Evolutionary conservation across 805 yeast genomes (phyloP).

Genomic region (Metschnikowia drakensbergensis): DNA sequence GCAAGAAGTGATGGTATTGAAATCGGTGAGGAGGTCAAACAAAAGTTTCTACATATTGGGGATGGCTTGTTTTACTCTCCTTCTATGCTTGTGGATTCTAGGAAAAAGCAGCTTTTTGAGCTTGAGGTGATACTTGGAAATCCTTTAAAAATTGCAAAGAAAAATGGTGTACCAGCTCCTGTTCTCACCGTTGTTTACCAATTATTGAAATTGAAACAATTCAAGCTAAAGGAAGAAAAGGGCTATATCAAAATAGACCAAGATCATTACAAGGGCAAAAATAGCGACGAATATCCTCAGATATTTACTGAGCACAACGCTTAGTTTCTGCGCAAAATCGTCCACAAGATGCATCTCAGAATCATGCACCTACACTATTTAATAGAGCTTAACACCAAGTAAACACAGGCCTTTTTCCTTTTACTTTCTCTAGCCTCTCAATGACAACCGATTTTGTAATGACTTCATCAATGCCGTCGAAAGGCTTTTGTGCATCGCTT

Average conservation of each 20-base stretch:
- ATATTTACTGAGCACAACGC: constrained; percentile 12
- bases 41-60: constrained; percentile 48
- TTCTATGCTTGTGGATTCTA: constrained; percentile 67
- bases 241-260: constrained; percentile 31
- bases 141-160: constrained; percentile 34
- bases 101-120: constrained; percentile 66
- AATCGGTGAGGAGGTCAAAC: constrained; percentile 47
- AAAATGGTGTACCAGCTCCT: constrained; percentile 45
- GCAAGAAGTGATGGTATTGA: constrained; percentile 68
- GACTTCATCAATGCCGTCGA: constrained; percentile 5
- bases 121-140: constrained; percentile 71
- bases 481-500: constrained; percentile 6
- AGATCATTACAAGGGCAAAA: constrained; percentile 11
- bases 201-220: constrained; percentile 59
- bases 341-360: not conserved
- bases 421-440: constrained; percentile 55
- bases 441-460: constrained; percentile 48
- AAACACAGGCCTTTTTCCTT: constrained; percentile 57
- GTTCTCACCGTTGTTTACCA: constrained; percentile 53
- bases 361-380: not conserved
- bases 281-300: constrained; percentile 17
- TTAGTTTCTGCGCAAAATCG: not conserved
- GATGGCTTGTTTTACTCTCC: constrained; percentile 50
- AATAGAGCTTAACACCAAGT: constrained; percentile 49
- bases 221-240: constrained; percentile 52